Base-by-base conservation (phyloP, 257 asterid species). In the Solanum gandarillasii region DNA sequence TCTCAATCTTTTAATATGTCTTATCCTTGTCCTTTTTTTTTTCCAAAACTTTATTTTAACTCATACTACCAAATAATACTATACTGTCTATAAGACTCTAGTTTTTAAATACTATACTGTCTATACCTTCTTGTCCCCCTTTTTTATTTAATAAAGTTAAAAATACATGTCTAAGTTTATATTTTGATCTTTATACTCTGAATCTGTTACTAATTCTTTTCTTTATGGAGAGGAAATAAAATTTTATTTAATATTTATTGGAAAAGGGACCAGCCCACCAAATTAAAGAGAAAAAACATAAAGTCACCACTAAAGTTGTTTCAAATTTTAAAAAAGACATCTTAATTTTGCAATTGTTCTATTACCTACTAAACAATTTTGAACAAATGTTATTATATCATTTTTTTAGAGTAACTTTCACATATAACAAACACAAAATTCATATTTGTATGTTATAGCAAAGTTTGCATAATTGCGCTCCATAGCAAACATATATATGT, bases 1-100 rank as follows among this genome's bases (percentile, higher is more conserved):
- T 71, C 52, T 79, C 85, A 62, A 60, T 43, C 81, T 79, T 43
- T 79, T 84, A 87, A 8, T 79, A 79, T 81, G 70, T 79, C 89
- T 87, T 55, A 36, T 87, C 79, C 46, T 1, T 12, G 27, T 5
- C 39, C 34, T 5, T 67, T 67, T 58, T 34, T 25, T 65, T 43
- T 32, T 23, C 84, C 43, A 89, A 72, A 72, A 72, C 73, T 81
- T 86, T 86, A 89, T 81, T 68, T 55, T 35, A 87, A 72, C 74
- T 67, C 71, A 36, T 71, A 73, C 31, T 74, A 27, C 52, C 27
- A 52, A 34, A 48, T 48, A 46, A 82, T 48, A 48, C 70, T 82
- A 82, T 48, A 48, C 43, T 48, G 43, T 82, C 86, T 48, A 82
- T 16, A 14, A 13, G 20, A 27, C 85, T 46, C 10, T 79, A 79